These are phyloP conservation scores for Russula sp. DNA, from an alignment of 768 basidiomycete genomes.

Conservation along the genomic window DNA sequence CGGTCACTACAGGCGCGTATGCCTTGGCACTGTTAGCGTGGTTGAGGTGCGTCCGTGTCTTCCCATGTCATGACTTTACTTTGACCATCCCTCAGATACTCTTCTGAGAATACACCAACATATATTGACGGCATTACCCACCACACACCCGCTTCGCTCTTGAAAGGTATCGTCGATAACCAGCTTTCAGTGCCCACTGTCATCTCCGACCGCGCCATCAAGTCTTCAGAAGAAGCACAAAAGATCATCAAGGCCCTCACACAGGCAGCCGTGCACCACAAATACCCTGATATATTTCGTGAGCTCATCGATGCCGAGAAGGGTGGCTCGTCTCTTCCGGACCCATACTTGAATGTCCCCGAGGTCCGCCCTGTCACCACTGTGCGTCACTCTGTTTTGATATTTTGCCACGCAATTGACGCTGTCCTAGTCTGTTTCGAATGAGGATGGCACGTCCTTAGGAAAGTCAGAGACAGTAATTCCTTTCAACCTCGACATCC, in stretches of 20 bases:
- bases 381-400: constrained; percentile 25
- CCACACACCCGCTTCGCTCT: constrained; percentile 24
- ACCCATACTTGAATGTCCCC: constrained; percentile 46
- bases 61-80: not conserved
- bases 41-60: constrained; percentile 36
- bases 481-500: constrained; percentile 68
- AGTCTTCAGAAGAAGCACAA: constrained; percentile 47
- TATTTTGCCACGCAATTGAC: not conserved
- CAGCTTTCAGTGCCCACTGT: constrained; percentile 45
- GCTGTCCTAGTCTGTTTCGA: not conserved
- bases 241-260: constrained; percentile 51
- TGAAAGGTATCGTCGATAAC: constrained; percentile 36
- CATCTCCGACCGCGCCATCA: constrained; percentile 50
- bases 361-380: constrained; percentile 48
- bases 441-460: constrained; percentile 21
- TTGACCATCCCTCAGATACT: constrained; percentile 32
- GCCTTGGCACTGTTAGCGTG: constrained; percentile 59
- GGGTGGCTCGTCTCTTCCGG: constrained; percentile 33
- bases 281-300: constrained; percentile 41
- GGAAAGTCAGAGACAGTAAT: constrained; percentile 30
- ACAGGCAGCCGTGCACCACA: constrained; percentile 50
- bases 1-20: constrained; percentile 54
- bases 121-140: constrained; percentile 12
- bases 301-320: constrained; percentile 51
- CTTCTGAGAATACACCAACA: constrained; percentile 26